phyloP scores from a whole-genome alignment of 805 yeast genomes.

The Pichia pseudocactophila region DNA sequence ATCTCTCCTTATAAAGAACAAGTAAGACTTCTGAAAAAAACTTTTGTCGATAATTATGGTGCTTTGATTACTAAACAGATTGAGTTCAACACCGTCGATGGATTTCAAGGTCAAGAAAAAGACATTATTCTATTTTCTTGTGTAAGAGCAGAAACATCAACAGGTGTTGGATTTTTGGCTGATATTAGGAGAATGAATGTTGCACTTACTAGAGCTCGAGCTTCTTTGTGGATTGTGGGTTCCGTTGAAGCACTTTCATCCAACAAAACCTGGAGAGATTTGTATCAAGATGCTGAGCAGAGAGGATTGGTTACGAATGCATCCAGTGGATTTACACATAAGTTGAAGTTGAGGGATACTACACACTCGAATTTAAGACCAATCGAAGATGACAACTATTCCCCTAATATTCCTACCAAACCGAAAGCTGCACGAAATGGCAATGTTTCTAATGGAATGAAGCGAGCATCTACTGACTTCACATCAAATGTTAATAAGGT shows the following conservation, averaged over 20 bases:
- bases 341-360: background rate
- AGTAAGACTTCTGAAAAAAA: slow-evolving; percentile 45
- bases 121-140: slow-evolving; percentile 90
- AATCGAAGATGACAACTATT: background rate
- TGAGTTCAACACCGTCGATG: slow-evolving; percentile 93
- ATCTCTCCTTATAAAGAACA: slow-evolving; percentile 96
- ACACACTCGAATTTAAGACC: background rate
- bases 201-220: slow-evolving; percentile 86
- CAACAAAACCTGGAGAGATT: slow-evolving; percentile 64
- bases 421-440: no score
- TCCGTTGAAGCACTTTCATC: slow-evolving; percentile 53
- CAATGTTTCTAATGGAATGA: no score
- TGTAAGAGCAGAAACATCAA: slow-evolving; percentile 73
- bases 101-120: slow-evolving; percentile 97
- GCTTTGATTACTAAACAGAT: slow-evolving; percentile 50
- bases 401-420: background rate
- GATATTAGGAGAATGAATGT: slow-evolving; percentile 96
- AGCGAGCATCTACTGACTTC: no score
- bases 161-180: slow-evolving; percentile 77
- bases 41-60: slow-evolving; percentile 58
- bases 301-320: slow-evolving; percentile 30
- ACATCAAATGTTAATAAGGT: slow-evolving; percentile 1
- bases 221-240: slow-evolving; percentile 91
- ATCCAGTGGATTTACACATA: slow-evolving; percentile 20
- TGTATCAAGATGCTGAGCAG: slow-evolving; percentile 55